Base-by-base conservation (phyloP, 345 rosid genomes). In the Ricinus communis region DNA sequence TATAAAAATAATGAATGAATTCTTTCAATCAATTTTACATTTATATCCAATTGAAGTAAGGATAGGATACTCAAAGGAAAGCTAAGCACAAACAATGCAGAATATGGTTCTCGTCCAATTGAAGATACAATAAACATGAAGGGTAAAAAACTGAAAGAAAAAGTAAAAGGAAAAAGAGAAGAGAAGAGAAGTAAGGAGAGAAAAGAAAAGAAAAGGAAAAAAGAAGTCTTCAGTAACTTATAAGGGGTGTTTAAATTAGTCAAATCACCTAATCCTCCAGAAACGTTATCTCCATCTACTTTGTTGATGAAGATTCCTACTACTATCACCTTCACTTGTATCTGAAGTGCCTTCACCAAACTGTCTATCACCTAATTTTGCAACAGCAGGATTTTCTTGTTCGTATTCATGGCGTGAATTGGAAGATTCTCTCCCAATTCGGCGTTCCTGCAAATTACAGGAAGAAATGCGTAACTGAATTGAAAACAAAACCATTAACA, bases 321-420 rank as follows among this genome's bases (percentile, higher is more conserved):
- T 53, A 24, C 83, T 76, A 55, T 85, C 86, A 65, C 80, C 84
- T 69, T 82, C 82, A 66, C 80, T 82, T 58, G 80, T 71, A 54
- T 83, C 85, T 18, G 84, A 88, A 69, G 78, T 53, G 68, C 77
- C 85, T 62, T 83, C 85, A 46, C 60, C 53, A 16, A 53, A 57
- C 64, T 50, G 66, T 60, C 70, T 82, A 51, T 77, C 71, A 33
- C 66, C 82, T 68, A 71, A 79, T 70, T 71, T 75, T 54, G 65
- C 68, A 62, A 31, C 75, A 52, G 55, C 61, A 28, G 45, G 71
- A 55, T 62, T 80, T 22, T 31, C 76, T 71, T 68, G 82, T 45
- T 76, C 79, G 47, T 59, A 36, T 6, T 69, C 77, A 68, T 46
- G 73, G 69, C 27, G 69, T 18, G 82, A 74, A 68, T 45, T 49